Evolutionary conservation across 2,329 filamentous ascomycete species (phyloP), one percentile per base, ranked within the genome.

Genomic region (Bipolaris cookei): DNA sequence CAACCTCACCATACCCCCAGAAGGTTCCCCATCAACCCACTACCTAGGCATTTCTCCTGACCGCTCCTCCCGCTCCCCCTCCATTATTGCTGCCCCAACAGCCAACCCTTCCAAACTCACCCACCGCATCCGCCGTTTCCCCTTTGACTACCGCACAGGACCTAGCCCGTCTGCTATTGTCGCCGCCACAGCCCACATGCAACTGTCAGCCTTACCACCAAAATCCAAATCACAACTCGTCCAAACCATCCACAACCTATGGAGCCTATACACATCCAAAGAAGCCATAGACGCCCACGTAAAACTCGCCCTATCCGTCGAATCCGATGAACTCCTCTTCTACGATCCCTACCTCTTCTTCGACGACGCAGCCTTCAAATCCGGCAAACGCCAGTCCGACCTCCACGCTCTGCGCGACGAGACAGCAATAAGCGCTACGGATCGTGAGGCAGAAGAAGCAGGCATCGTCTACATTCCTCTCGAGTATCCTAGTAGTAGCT

Each of bases 401-500:
- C 78, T 90, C 25, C 87, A 89, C 65, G 73, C 75, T 6, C 76
- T 88, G 11, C 81, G 87, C 21, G 81, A 86, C 58, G 75, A 76
- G 23, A 72, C 79, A 3, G 69, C 77, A 4, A 82, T 87, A 67
- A 82, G 86, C 8, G 74, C 81, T 0, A 81, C 82, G 46, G 88
- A 89, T 66, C 76, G 85, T 3, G 84, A 86, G 63, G 88, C 86
- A 2, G 88, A 89, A 70, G 82, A 84, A 56, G 80, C 88, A 56
- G 91, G 91, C 3, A 92, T 96, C 65, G 90, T 95, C 0, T 96
- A 93, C 73, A 84, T 96, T 62, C 88, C 85, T 67, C 82, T 85
- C 2, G 73, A 57, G 11, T 54, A 64, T 6, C 62, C 69, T 2
- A 28, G 35, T 8, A 42, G 28, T 39, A 20, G n/a, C 54, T 6